These are phyloP conservation scores for Usnea hakonensis DNA, from an alignment of 495 filamentous ascomycete species.

Conservation along the genomic window DNA sequence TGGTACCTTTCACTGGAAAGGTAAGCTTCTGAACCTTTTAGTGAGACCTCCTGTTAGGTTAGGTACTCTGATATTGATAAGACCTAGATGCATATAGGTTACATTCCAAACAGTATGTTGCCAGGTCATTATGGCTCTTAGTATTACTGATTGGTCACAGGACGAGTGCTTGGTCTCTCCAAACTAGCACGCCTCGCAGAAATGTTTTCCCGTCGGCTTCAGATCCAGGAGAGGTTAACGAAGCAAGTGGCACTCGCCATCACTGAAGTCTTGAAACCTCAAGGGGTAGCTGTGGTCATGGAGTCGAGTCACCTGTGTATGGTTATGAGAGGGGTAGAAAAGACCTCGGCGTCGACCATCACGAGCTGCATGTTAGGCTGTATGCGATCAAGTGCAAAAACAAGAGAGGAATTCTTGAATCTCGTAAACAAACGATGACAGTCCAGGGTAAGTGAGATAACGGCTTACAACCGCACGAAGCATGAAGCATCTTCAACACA, in stretches of 20 bases:
- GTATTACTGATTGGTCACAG: conserved; percentile 53
- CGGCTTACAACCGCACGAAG: not conserved
- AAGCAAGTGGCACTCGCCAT: conserved; percentile 94
- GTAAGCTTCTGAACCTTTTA: conserved; percentile 31
- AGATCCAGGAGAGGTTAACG: conserved; percentile 92
- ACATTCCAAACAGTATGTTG: conserved; percentile 64
- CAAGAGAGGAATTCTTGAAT: conserved; percentile 86
- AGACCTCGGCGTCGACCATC: conserved; percentile 76
- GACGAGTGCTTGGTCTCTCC: conserved; percentile 82
- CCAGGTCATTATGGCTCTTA: not conserved
- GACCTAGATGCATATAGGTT: conserved; percentile 89
- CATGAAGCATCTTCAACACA: not conserved
- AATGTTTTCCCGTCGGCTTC: conserved; percentile 88
- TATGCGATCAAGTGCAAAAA: conserved; percentile 87
- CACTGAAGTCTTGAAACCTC: conserved; percentile 85
- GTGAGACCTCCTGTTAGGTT: not conserved
- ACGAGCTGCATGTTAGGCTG: conserved; percentile 95
- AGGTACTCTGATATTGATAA: conserved; percentile 10
- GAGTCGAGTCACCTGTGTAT: conserved; percentile 97
- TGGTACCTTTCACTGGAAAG: conserved; percentile 94
- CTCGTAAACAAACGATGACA: conserved; percentile 55
- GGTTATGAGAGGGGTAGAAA: conserved; percentile 93
- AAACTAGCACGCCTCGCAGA: conserved; percentile 94
- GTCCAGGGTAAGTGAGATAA: not conserved
- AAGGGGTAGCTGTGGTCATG: conserved; percentile 94